Base-by-base conservation (phyloP, 1,139 yeast species). In the Debaryomyces robertsiae region DNA sequence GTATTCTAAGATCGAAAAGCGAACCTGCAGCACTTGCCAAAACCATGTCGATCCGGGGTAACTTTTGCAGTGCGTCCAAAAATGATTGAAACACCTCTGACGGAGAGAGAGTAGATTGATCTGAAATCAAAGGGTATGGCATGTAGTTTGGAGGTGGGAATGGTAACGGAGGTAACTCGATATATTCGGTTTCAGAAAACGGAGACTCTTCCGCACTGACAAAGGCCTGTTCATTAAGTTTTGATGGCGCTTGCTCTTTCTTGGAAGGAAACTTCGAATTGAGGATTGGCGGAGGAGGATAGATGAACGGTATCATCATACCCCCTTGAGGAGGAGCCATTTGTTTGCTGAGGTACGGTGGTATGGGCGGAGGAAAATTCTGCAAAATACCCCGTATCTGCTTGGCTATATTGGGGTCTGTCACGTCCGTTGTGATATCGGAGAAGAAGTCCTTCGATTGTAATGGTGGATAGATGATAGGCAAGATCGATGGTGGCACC, bases 11-110 rank as follows among this genome's bases (percentile, higher is more conserved):
- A 38, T 72, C 77, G 46, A 58, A 61, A 32, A 73, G 61, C 15
- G 75, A 64, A 2, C 77, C 77, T 0, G 78, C 77, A 6, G 77
- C 78, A 52, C 76, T 69, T 6, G 78, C 78, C 15, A 70, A 60
- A 15, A 72, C 76, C 78, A 73, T 73, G 45, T 73, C 77, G 7
- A 63, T 61, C 28, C 76, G 52, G 1, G 77, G 77, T 25, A 71
- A 53, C 22, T 59, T 44, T 22, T 61, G 58, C 46, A 63, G 63
- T 4, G 77, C 78, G 25, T 67, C 69, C 23, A 71, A 45, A 39
- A 71, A 61, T 17, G 63, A 58, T 3, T 53, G 48, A 43, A 73
- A 69, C 9, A 71, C 73, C 19, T 69, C 74, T 10, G 45, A 46
- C 0, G 78, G 77, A 2, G 62, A 52, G 30, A 71, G 53, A 3